phyloP scores from a whole-genome alignment of 768 basidiomycete genomes.

The Rhizopogon vesiculosus region DNA sequence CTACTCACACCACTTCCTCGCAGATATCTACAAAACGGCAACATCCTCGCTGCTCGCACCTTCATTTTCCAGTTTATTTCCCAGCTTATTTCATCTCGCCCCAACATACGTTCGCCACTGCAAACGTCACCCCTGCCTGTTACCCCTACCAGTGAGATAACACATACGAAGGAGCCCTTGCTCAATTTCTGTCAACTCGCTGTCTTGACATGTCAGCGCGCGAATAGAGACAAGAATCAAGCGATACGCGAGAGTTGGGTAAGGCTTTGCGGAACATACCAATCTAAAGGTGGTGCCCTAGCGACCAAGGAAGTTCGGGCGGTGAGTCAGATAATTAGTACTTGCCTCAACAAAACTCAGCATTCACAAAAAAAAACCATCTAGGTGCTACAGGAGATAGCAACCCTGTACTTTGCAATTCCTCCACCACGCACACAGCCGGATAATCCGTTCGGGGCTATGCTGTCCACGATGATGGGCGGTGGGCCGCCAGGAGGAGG shows the following conservation, averaged over 20 bases:
- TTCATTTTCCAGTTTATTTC: slow-evolving; percentile 82
- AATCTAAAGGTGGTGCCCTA: slow-evolving; percentile 61
- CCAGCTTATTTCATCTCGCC: slow-evolving; percentile 47
- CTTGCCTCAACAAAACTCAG: background rate
- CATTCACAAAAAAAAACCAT: background rate
- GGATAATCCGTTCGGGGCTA: slow-evolving; percentile 81
- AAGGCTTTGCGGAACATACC: slow-evolving; percentile 79
- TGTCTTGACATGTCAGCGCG: slow-evolving; percentile 82
- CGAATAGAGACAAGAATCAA: slow-evolving; percentile 75
- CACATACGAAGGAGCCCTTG: slow-evolving; percentile 67
- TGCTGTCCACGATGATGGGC: slow-evolving; percentile 87
- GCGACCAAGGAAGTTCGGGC: slow-evolving; percentile 57
- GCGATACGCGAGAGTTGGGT: slow-evolving; percentile 80
- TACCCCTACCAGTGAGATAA: slow-evolving; percentile 50
- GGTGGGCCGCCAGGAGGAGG: slow-evolving; percentile 42
- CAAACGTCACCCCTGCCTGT: slow-evolving; percentile 42
- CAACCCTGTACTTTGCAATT: slow-evolving; percentile 80
- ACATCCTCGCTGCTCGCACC: slow-evolving; percentile 89
- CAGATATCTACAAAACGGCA: slow-evolving; percentile 80
- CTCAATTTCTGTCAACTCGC: slow-evolving; percentile 92
- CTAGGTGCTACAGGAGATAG: slow-evolving; percentile 67
- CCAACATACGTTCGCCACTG: slow-evolving; percentile 36
- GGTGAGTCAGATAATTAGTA: slow-evolving; percentile 36
- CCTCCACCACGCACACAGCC: slow-evolving; percentile 68
- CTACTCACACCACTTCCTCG: slow-evolving; percentile 3